These are phyloP conservation scores for Podaxis sp. DNA, from an alignment of 768 basidiomycete species.

Conservation along the genomic window DNA sequence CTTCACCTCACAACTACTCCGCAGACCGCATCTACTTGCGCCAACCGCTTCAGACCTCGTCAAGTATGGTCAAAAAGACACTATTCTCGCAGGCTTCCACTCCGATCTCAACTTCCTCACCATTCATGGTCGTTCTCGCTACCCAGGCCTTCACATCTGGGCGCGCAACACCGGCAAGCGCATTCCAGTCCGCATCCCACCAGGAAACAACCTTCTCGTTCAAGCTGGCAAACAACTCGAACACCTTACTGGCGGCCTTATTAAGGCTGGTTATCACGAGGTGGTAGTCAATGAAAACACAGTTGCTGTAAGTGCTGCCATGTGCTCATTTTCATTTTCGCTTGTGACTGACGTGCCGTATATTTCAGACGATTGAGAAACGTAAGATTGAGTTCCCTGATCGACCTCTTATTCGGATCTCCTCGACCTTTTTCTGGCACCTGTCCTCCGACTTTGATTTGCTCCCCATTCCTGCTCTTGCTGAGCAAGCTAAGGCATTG, in stretches of 20 bases:
- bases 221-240: constrained; percentile 97
- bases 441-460: constrained; percentile 83
- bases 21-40: constrained; percentile 82
- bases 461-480: constrained; percentile 57
- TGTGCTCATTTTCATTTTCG: background rate
- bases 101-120: constrained; percentile 92
- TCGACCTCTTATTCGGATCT: constrained; percentile 92
- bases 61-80: constrained; percentile 75
- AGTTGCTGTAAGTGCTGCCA: constrained; percentile 48
- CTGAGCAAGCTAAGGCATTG: constrained; percentile 43
- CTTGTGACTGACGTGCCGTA: background rate
- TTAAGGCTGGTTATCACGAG: constrained; percentile 94
- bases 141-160: constrained; percentile 92
- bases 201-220: constrained; percentile 79
- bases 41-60: constrained; percentile 90
- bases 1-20: background rate
- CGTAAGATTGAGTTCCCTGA: constrained; percentile 58
- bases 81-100: constrained; percentile 93
- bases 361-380: constrained; percentile 55
- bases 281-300: constrained; percentile 88
- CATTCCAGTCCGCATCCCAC: constrained; percentile 83
- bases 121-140: constrained; percentile 85
- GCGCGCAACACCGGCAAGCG: constrained; percentile 91
- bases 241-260: constrained; percentile 77
- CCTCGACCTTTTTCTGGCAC: constrained; percentile 96